phyloP scores from a whole-genome alignment of 495 filamentous ascomycete species.

The Penicillium lagena region DNA sequence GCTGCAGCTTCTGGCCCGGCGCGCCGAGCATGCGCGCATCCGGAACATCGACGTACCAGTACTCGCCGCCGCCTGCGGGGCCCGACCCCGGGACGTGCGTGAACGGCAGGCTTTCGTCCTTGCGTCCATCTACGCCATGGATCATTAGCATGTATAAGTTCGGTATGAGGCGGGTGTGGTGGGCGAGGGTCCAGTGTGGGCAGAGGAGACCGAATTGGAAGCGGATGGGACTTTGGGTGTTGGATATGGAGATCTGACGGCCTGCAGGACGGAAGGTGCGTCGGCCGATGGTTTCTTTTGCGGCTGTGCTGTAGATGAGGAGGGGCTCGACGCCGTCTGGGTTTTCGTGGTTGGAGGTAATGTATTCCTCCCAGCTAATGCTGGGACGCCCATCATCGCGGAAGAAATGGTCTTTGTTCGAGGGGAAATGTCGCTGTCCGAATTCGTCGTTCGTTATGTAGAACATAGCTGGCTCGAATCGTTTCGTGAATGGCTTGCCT shows the following conservation, averaged over 20 bases:
- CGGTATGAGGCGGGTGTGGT: constrained; percentile 54
- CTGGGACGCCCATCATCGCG: constrained; percentile 51
- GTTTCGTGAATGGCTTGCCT: constrained; percentile 52
- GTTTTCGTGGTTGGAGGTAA: constrained; percentile 44
- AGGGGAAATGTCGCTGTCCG: constrained; percentile 71
- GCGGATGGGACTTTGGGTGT: constrained; percentile 46
- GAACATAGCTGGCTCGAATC: constrained; percentile 67
- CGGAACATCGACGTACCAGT: constrained; percentile 71
- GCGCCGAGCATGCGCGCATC: constrained; percentile 56
- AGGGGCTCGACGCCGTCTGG: constrained; percentile 37
- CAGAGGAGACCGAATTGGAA: constrained; percentile 75
- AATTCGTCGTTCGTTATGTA: constrained; percentile 79
- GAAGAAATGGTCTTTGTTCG: constrained; percentile 60
- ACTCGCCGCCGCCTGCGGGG: constrained; percentile 55
- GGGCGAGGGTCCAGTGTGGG: constrained; percentile 67
- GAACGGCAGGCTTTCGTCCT: constrained; percentile 61
- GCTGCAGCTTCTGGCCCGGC: constrained; percentile 57
- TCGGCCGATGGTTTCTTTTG: constrained; percentile 58
- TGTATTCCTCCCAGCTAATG: constrained; percentile 74
- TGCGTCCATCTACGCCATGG: constrained; percentile 57
- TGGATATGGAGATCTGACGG: constrained; percentile 49
- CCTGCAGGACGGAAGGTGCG: constrained; percentile 52
- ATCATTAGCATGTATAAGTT: constrained; percentile 62
- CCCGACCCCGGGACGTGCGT: constrained; percentile 29
- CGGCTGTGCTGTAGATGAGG: constrained; percentile 43